These are phyloP conservation scores for Echinosphaeria canescens DNA, from an alignment of 2,329 filamentous ascomycete genomes.

Conservation along the genomic window DNA sequence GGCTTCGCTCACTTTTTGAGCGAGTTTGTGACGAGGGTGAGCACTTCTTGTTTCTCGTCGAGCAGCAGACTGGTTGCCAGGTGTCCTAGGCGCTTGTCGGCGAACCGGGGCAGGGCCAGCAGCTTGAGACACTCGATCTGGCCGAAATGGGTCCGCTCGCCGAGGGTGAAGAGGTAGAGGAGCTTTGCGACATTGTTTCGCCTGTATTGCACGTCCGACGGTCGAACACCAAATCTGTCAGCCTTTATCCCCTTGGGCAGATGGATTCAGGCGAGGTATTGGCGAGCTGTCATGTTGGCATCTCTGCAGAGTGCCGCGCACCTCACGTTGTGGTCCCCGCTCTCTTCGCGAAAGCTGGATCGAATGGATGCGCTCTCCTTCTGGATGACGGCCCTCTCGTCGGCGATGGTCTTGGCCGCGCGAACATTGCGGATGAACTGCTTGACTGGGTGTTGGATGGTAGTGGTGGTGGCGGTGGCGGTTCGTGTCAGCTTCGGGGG, in stretches of 20 bases:
- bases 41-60: conserved; percentile 95
- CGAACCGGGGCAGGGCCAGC: conserved; percentile 87
- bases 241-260: no score
- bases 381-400: conserved; percentile 94
- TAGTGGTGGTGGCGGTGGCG: no score
- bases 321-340: conserved; percentile 77
- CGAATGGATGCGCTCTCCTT: conserved; percentile 97
- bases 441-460: no score
- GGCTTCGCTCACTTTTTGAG: conserved; percentile 61
- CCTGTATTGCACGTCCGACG: no score
- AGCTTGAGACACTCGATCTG: conserved; percentile 99
- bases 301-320: conserved; percentile 19
- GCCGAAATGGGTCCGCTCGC: conserved; percentile 93
- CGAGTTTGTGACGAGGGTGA: conserved; percentile 94
- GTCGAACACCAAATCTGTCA: no score
- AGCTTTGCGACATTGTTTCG: conserved; percentile 98
- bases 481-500: no score
- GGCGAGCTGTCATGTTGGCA: neutral
- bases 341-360: conserved; percentile 95
- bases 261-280: no score
- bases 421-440: conserved; percentile 99
- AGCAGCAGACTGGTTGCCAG: conserved; percentile 88
- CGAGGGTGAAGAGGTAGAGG: conserved; percentile 92
- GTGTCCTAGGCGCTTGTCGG: conserved; percentile 91
- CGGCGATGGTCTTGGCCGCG: conserved; percentile 95